phyloP scores from a whole-genome alignment of 2,329 filamentous ascomycete genomes.

The Paraconiothyrium sp. region DNA sequence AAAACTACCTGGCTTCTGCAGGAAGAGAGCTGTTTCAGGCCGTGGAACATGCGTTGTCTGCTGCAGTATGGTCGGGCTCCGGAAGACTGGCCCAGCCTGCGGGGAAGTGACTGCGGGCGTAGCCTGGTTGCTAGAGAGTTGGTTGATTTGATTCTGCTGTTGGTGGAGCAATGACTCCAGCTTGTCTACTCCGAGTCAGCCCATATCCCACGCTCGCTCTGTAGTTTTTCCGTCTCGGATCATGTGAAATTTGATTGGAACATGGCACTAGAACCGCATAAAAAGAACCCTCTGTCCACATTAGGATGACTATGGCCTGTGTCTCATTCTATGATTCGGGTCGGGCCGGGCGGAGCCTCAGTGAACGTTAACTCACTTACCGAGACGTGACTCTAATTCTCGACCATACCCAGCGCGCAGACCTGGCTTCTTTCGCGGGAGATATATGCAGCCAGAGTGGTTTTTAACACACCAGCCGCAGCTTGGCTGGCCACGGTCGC shows the following conservation, averaged over 20 bases:
- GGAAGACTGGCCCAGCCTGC: slow-evolving; percentile 45
- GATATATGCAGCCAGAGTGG: slow-evolving; percentile 71
- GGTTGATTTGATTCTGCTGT: slow-evolving; percentile 58
- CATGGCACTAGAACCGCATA: background rate
- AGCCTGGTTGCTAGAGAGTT: slow-evolving; percentile 48
- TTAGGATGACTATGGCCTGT: background rate
- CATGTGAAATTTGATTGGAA: background rate
- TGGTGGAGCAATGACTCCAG: slow-evolving; percentile 56
- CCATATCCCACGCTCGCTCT: background rate
- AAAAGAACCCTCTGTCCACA: background rate
- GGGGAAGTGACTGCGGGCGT: slow-evolving; percentile 37
- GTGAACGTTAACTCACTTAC: slow-evolving; percentile 53
- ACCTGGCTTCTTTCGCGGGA: slow-evolving; percentile 75
- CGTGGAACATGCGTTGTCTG: slow-evolving; percentile 54
- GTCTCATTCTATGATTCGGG: background rate
- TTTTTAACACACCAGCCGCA: slow-evolving; percentile 78
- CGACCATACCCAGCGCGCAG: slow-evolving; percentile 68
- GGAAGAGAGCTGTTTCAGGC: slow-evolving; percentile 57
- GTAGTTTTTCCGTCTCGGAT: background rate
- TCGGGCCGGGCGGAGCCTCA: background rate
- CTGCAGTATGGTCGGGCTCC: slow-evolving; percentile 48
- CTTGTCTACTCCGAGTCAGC: slow-evolving; percentile 50
- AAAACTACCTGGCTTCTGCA: slow-evolving; percentile 56
- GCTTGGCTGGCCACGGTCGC: slow-evolving; percentile 77
- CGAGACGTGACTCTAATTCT: slow-evolving; percentile 67